Base-by-base conservation (phyloP, 345 rosid genomes). In the Salix purpurea region DNA sequence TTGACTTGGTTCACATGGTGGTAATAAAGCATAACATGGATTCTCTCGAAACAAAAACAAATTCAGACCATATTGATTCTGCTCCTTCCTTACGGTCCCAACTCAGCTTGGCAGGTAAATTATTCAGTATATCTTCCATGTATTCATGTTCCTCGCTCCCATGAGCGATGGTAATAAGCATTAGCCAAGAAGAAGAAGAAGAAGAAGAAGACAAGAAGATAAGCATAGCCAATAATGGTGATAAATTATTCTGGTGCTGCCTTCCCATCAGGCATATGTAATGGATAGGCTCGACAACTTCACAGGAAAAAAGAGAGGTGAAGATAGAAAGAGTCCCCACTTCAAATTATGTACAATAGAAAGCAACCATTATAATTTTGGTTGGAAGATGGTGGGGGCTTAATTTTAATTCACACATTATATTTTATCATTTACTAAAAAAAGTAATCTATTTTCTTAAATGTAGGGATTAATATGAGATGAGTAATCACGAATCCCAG, bases 401-500 rank as follows among this genome's bases (percentile, higher is more conserved):
- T 11, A 23, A 12, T n/a, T 12, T 58, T n/a, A 23, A 23, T 3
- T 23, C 28, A n/a, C 62, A 9, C 26, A n/a, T 58, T 10, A 58
- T 3, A 23, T 1, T n/a, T 58, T 23, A 46, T 13, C 16, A 56
- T 58, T n/a, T 58, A 23, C 28, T 36, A 5, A 36, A 36, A 5
- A 36, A 36, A 36, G 37, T 36, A 34, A 34, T 34, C 36, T 34
- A 36, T 3, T 58, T 23, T 23, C 24, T 76, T 76, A 92, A 70
- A 91, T 86, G 81, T 90, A 90, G 74, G 97, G 98, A 83, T 91
- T 94, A 26, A 93, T 76, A 52, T 95, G 99, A 10, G 97, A 90
- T 7, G 97, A 69, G 80, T 93, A 95, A 71, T 89, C 97, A 0
- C 93, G 76, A 30, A 91, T 91, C 32, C 97, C 97, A 46, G 94